Evolutionary conservation across 208 protist genomes (phyloP).

Genomic region (Lotmaria passim): DNA sequence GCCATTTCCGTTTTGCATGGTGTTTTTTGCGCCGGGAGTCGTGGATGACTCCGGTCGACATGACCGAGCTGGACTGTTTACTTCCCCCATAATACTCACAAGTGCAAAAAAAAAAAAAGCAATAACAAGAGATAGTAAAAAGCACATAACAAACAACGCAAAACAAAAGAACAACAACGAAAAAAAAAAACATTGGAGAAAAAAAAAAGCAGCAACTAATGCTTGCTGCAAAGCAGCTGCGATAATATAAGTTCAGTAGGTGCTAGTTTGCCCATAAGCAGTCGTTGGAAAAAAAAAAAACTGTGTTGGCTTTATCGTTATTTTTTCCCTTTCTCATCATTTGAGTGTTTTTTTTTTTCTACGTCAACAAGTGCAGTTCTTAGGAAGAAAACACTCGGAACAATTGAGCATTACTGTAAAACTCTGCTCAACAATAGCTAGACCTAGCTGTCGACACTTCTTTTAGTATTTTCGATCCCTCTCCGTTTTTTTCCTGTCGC

Average conservation of each 20-base stretch:
- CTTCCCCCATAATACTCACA: slow-evolving; percentile 57
- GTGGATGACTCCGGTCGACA: slow-evolving; percentile 81
- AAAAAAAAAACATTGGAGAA: neutral
- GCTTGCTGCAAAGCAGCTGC: too few relatives aligned
- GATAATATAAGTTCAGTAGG: too few relatives aligned
- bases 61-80: slow-evolving; percentile 79
- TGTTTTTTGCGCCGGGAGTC: slow-evolving; percentile 80
- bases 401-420: too few relatives aligned
- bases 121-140: neutral
- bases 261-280: too few relatives aligned
- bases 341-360: neutral
- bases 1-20: slow-evolving; percentile 88
- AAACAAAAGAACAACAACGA: too few relatives aligned
- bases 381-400: too few relatives aligned
- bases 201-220: neutral
- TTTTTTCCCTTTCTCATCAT: too few relatives aligned
- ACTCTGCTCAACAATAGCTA: neutral
- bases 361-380: neutral
- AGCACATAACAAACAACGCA: too few relatives aligned
- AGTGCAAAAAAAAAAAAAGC: slow-evolving; percentile 10
- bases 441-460: too few relatives aligned
- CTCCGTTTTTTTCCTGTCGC: slow-evolving; percentile 1
- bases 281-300: neutral
- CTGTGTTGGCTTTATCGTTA: too few relatives aligned
- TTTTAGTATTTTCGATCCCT: neutral